Conservation (phyloP, 768 basidiomycete species). For the Rhodotorula taiwanensis region DNA sequence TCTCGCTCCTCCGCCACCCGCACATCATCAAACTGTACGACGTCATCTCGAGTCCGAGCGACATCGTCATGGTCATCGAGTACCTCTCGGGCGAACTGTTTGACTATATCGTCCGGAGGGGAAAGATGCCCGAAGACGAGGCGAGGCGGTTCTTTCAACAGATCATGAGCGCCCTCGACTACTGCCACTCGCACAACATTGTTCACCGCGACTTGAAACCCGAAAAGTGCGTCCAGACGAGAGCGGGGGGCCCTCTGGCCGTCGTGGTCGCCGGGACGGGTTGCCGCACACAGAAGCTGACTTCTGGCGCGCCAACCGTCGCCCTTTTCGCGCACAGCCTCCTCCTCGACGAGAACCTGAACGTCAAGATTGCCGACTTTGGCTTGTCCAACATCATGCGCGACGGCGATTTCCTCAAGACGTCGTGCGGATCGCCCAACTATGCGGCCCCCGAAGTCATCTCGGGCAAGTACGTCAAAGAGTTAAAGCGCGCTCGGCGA, state of each 20-base stretch:
- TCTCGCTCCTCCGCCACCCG: conserved; percentile 84
- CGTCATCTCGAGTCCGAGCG: conserved; percentile 79
- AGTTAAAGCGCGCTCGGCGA: not conserved
- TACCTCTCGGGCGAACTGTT: conserved; percentile 94
- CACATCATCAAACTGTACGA: conserved; percentile 94
- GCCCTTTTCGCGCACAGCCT: conserved; percentile 47
- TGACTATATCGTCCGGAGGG: conserved; percentile 93
- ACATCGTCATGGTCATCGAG: conserved; percentile 97
- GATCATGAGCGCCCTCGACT: conserved; percentile 93
- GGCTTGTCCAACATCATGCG: conserved; percentile 91
- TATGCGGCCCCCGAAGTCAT: conserved; percentile 99
- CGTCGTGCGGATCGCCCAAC: conserved; percentile 95
- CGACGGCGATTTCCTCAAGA: conserved; percentile 93
- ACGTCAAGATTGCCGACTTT: conserved; percentile 97
- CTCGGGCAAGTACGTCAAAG: conserved; percentile 58
- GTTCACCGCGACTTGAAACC: conserved; percentile 98
- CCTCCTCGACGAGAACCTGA: conserved; percentile 57
- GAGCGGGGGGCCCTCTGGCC: no score
- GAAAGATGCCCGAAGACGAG: conserved; percentile 75
- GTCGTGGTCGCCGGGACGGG: no score
- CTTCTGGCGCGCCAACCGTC: not conserved
- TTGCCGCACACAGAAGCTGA: no score
- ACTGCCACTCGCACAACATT: conserved; percentile 91
- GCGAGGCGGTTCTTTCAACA: conserved; percentile 96
- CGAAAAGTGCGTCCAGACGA: conserved; percentile 58